These are phyloP conservation scores for Micromonas commoda DNA, from an alignment of 139 green algal genomes.

Conservation along the genomic window DNA sequence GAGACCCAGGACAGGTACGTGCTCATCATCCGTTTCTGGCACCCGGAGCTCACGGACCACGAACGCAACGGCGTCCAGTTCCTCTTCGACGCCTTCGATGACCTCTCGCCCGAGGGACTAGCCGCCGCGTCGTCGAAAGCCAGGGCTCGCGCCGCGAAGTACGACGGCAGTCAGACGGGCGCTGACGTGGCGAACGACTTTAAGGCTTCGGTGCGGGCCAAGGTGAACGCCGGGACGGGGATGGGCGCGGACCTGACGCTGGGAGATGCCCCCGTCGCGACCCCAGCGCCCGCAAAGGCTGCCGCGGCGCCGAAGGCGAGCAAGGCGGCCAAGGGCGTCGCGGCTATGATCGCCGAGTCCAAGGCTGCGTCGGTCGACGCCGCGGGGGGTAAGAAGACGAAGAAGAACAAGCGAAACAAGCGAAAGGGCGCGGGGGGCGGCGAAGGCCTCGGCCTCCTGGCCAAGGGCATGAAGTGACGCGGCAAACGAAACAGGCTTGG, in stretches of 20 bases:
- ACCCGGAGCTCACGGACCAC: conserved; percentile 41
- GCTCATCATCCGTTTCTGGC: conserved; percentile 51
- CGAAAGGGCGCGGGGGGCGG: neutral
- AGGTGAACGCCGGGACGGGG: neutral
- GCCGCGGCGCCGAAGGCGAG: neutral
- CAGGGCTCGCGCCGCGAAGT: neutral
- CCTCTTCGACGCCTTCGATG: conserved; percentile 41
- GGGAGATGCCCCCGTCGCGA: too few relatives aligned
- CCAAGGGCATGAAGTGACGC: neutral
- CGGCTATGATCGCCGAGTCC: too few relatives aligned
- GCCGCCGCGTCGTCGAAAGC: neutral
- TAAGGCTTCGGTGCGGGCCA: neutral
- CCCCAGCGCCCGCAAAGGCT: neutral
- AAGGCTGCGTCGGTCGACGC: too few relatives aligned
- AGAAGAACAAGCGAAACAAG: neutral
- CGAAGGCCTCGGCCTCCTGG: neutral
- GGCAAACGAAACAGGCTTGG: too few relatives aligned
- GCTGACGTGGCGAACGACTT: neutral
- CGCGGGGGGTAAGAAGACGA: too few relatives aligned
- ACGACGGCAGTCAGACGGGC: neutral
- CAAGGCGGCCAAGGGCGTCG: neutral
- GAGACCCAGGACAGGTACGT: conserved; percentile 39
- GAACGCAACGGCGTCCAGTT: conserved; percentile 42
- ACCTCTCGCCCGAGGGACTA: neutral
- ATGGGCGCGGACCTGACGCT: too few relatives aligned